Percentiles rank a stretch among this genome's conserved stretches.
Evolutionary conservation across 208 protist species (phyloP).

Genomic region (Trypanosoma scelopori): DNA sequence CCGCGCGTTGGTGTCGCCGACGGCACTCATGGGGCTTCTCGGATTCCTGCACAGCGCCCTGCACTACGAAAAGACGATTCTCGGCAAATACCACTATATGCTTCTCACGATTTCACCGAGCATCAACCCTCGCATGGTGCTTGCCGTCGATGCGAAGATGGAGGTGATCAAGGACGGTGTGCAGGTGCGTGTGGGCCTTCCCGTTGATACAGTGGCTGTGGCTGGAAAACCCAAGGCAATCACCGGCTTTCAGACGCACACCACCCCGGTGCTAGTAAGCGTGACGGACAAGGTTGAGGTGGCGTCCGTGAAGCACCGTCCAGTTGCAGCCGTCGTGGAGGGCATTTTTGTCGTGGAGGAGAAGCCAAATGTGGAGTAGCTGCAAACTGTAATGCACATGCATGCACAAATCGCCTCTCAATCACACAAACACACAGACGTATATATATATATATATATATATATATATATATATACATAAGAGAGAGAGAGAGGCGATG

Average conservation of each 20-base stretch:
- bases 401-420: no score
- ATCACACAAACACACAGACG: not conserved
- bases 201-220: slow-evolving; percentile 97
- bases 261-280: slow-evolving; percentile 97
- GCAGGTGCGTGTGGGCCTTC: slow-evolving; percentile 90
- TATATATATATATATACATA: no score
- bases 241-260: slow-evolving; percentile 99
- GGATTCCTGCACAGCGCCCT: slow-evolving; percentile 91
- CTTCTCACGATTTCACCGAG: slow-evolving; percentile 92
- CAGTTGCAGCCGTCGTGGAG: slow-evolving; percentile 76
- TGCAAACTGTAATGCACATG: no score
- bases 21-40: slow-evolving; percentile 93
- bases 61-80: slow-evolving; percentile 91
- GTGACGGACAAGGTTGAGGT: slow-evolving; percentile 97
- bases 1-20: slow-evolving; percentile 73
- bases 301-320: slow-evolving; percentile 92
- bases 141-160: slow-evolving; percentile 96
- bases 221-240: slow-evolving; percentile 98
- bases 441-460: no score
- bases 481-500: no score
- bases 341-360: slow-evolving; percentile 87
- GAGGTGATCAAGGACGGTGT: slow-evolving; percentile 89
- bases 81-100: slow-evolving; percentile 97
- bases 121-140: slow-evolving; percentile 97
- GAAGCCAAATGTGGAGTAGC: slow-evolving; percentile 46